phyloP scores from a whole-genome alignment of 768 basidiomycete genomes.

The Russula virescens region DNA sequence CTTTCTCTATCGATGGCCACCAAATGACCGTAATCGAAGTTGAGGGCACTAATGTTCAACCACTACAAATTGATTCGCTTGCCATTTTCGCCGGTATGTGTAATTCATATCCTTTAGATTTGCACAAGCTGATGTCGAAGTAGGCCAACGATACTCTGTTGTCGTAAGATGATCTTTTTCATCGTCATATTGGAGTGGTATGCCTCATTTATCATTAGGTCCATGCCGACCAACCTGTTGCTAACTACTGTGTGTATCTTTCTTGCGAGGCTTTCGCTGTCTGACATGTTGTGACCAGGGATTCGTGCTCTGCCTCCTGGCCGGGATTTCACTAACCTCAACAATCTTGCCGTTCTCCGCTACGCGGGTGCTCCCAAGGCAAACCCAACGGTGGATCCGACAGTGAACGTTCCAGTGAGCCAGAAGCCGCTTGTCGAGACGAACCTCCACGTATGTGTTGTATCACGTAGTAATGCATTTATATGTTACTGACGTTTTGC shows the following conservation, averaged over 20 bases:
- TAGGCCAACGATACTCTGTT: slow-evolving; percentile 29
- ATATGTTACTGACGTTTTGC: not conserved
- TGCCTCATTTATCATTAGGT: not conserved
- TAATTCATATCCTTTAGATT: not conserved
- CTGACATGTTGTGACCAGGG: slow-evolving; percentile 14
- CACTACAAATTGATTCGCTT: slow-evolving; percentile 26
- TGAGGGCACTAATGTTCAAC: slow-evolving; percentile 25
- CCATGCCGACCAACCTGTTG: slow-evolving; percentile 25
- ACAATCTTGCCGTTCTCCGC: slow-evolving; percentile 19
- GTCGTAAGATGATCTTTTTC: slow-evolving; percentile 18
- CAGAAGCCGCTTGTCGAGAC: slow-evolving; percentile 12
- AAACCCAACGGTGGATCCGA: slow-evolving; percentile 8
- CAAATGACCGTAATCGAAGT: slow-evolving; percentile 30
- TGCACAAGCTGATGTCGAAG: not conserved
- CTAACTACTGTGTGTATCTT: slow-evolving; percentile 12
- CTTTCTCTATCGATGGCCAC: slow-evolving; percentile 29
- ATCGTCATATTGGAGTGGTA: not conserved
- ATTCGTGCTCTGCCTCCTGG: slow-evolving; percentile 11
- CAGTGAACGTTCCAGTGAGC: slow-evolving; percentile 6
- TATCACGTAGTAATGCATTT: too few species aligned
- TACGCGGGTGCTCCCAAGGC: slow-evolving; percentile 17
- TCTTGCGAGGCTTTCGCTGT: slow-evolving; percentile 7
- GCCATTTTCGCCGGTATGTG: slow-evolving; percentile 25
- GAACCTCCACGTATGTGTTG: slow-evolving; percentile 14
- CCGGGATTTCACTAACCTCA: not conserved